phyloP scores from a whole-genome alignment of 83 land plant species.

The Larix sibirica region DNA sequence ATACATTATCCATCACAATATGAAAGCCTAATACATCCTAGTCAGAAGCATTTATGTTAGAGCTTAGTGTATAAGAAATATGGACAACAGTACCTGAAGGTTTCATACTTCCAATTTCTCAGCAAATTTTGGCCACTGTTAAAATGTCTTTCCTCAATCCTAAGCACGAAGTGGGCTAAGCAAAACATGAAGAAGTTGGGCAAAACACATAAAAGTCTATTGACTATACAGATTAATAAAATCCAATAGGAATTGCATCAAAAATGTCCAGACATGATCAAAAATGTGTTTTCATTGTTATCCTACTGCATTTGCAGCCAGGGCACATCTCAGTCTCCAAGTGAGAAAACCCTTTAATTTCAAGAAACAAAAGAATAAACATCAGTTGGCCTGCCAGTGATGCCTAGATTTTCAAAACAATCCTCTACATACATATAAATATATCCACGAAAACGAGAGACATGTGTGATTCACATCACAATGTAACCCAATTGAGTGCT shows the following conservation, averaged over 20 bases:
- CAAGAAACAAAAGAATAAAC: slow-evolving; percentile 1
- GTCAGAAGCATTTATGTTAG: not conserved
- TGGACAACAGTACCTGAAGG: not conserved
- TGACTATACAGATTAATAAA: not conserved
- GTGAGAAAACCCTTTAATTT: not conserved
- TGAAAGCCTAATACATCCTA: not conserved
- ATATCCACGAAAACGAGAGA: not conserved
- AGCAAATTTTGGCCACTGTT: not conserved
- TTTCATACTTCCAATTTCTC: not conserved
- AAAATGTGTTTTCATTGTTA: not conserved
- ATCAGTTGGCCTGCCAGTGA: not conserved
- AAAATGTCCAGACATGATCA: not conserved
- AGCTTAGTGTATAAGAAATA: not conserved
- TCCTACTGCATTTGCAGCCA: not conserved
- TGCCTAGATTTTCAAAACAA: slow-evolving; percentile 11
- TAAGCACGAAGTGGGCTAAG: not conserved
- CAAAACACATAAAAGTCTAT: not conserved
- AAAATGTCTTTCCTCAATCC: not conserved
- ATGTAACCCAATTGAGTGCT: not conserved
- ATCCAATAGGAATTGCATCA: not conserved
- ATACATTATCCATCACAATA: not conserved
- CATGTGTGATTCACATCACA: not conserved
- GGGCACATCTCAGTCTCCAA: not conserved
- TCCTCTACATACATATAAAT: not conserved
- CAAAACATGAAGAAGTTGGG: not conserved